Evolutionary conservation across 2,329 filamentous ascomycete species (phyloP), one percentile per base, ranked within the genome.

Genomic region (Ophiostoma montium): DNA sequence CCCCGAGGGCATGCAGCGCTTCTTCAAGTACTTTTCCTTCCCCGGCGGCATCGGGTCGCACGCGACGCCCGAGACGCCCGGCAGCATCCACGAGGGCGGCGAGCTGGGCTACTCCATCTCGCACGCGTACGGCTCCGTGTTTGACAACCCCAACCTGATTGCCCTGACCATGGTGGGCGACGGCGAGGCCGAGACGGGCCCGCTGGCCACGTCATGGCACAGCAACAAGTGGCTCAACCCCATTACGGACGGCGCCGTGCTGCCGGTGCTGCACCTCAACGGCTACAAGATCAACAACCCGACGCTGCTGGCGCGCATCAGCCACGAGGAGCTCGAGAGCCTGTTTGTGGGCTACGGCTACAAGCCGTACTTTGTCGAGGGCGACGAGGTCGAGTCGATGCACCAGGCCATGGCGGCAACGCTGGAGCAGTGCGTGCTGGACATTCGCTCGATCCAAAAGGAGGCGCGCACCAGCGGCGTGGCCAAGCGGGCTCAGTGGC

Each of bases 271-370:
- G 11, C 83, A 89, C 62, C 70, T 89, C 32, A 89, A 89, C 57
- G 84, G 84, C 43, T 89, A 88, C 72, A 89, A 89, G 70, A 88
- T 88, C 69, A 85, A 86, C 69, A 86, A 86, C 63, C 82, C 82
- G 9, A 88, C 80, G 5, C 60, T 89, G 0, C 73, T 88, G 15
- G 78, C 84, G 13, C 78, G 84, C 55, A 82, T 89, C 59, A 76
- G 76, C 39, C 82, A 87, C 61, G 76, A 83, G 53, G 84, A 89
- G 64, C 70, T 89, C 6, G 73, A 78, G 56, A 67, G 72, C 21
- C 69, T 89, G 16, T 84, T 89, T 63, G 55, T 75, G 38, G 84
- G 84, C 30, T 88, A 87, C 58, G 84, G 84, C 55, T 89, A 82
- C 79, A 76, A 79, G 45, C 84, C 84, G 9, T 87, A 86, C 64